A percentile compares a stretch with the other conserved stretches of the same genome.
phyloP scores from a whole-genome alignment of 495 filamentous ascomycete species.

The Aspergillus carlsbadensis region DNA sequence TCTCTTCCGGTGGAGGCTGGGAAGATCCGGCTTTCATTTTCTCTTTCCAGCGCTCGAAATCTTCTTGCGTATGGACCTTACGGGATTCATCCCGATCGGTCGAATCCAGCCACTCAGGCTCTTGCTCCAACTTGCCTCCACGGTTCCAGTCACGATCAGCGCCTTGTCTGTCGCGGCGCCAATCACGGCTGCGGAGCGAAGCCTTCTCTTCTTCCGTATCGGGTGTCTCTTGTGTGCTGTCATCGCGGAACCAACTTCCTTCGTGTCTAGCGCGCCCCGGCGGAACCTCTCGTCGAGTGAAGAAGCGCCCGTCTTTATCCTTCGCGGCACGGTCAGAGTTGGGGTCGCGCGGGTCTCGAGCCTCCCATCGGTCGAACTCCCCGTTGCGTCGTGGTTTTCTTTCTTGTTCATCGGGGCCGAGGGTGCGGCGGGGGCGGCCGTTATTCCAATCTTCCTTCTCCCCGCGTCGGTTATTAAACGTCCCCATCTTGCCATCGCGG shows the following conservation, averaged over 20 bases:
- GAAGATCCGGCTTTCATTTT: slow-evolving; percentile 70
- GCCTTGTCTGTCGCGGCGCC: slow-evolving; percentile 59
- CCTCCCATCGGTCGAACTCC: slow-evolving; percentile 62
- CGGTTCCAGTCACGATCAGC: slow-evolving; percentile 64
- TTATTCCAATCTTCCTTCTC: slow-evolving; percentile 61
- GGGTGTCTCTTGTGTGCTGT: slow-evolving; percentile 48
- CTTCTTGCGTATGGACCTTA: slow-evolving; percentile 75
- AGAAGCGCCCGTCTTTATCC: slow-evolving; percentile 50
- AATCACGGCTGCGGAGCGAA: slow-evolving; percentile 59
- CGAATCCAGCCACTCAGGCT: slow-evolving; percentile 85
- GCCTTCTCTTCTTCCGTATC: slow-evolving; percentile 57
- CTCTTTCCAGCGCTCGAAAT: slow-evolving; percentile 96
- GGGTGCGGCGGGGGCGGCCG: slow-evolving; percentile 51
- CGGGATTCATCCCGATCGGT: slow-evolving; percentile 66
- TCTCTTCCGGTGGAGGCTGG: slow-evolving; percentile 45
- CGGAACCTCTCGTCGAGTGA: slow-evolving; percentile 44
- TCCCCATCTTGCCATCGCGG: slow-evolving; percentile 37
- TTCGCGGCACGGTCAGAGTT: slow-evolving; percentile 42
- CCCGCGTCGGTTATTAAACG: slow-evolving; percentile 43
- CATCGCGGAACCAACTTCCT: slow-evolving; percentile 58
- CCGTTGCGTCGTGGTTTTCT: slow-evolving; percentile 55
- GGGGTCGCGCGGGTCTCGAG: slow-evolving; percentile 48
- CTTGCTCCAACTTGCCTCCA: slow-evolving; percentile 60
- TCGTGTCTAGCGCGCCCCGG: slow-evolving; percentile 50
- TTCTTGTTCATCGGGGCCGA: slow-evolving; percentile 56